Evolutionary conservation across 1,139 yeast species (phyloP), one percentile per base, ranked within the genome.

Genomic region (Pichia sp.): DNA sequence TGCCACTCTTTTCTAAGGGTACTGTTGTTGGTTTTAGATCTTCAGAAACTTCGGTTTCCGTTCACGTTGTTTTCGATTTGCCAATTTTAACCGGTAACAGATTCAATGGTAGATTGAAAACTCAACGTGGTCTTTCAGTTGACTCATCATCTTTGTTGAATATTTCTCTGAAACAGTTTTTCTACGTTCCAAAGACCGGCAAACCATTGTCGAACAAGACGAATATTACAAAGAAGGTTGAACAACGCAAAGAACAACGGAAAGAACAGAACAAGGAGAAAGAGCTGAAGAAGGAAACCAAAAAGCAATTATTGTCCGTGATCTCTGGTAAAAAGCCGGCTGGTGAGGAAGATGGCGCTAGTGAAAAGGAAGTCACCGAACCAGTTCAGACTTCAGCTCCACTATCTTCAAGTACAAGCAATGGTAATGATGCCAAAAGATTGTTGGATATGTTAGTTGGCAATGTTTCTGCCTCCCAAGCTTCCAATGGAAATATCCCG

Each of bases 1-100:
- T 92, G 16, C 96, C 97, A 40, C 73, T 85, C 56, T 89, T 87
- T 66, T 80, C 91, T 24, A 86, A 88, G 64, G 99, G 99, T 67
- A 91, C 97, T 1, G 96, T 93, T 54, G 87, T 88, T 53, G 91
- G 93, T 5, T 84, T 88, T 61, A 80, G 81, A 49, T 81, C 90
- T 33, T 71, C 79, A 53, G 89, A 88, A 1, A 75, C 81, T 42
- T 76, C 78, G 63, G 77, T 76, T 36, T 75, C 78, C 9, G 73
- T 88, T 60, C 92, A 87, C 60, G 84, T 95, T 51, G 71, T 93
- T 46, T 93, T 93, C 75, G 99, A 93, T 67, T 73, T 77, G 53
- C 89, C 92, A 50, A 77, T 93, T 60, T 78, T 90, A 59, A 87
- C 95, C 54, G 98, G 97, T 61, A 86, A 84, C 65, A 83, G 79